Base-by-base conservation (phyloP, 2,329 filamentous ascomycete species). In the Botrytis fragariae region DNA sequence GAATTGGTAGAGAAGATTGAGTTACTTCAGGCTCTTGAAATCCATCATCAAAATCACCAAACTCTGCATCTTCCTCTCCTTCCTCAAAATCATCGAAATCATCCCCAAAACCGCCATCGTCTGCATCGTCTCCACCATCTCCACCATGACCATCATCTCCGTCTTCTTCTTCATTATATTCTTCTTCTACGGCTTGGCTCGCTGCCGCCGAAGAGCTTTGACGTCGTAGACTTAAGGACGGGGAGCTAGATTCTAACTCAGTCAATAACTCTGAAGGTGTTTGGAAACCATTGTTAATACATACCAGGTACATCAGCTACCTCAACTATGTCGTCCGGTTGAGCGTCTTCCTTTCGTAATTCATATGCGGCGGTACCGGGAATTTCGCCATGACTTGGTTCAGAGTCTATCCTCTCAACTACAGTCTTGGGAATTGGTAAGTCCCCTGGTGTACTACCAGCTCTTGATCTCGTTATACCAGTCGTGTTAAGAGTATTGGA, bases 11-110 rank as follows among this genome's bases (percentile, higher is more conserved):
- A 73, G 82, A 80, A 76, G 79, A 81, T 75, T 79, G 78, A 76
- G 82, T 75, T 62, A 82, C 80, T 72, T 85, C 84, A 73, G 87
- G 81, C 80, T 89, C 85, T 79, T 93, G 87, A 83, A 93, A 93
- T 79, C 79, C 80, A 73, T 93, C 91, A 75, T 87, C 87, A 82
- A 89, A 88, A 79, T 88, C 86, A 77, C 86, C 85, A 77, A 86
- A 85, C 72, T 82, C 84, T 74, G 83, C 84, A 74, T 83, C 81
- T 73, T 85, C 84, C 74, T 85, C 85, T 64, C 86, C 86, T 77
- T 87, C 90, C 70, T 88, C 88, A 81, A 90, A 89, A 77, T 91
- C 92, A 79, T 92, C 90, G 82, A 93, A 94, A 79, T 93, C 91
- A 78, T 89, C 84, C 57, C 83, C 89, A 83, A 91, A 91, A 78